Conservation (phyloP, 257 asterid species). For the Cordia subcordata region DNA sequence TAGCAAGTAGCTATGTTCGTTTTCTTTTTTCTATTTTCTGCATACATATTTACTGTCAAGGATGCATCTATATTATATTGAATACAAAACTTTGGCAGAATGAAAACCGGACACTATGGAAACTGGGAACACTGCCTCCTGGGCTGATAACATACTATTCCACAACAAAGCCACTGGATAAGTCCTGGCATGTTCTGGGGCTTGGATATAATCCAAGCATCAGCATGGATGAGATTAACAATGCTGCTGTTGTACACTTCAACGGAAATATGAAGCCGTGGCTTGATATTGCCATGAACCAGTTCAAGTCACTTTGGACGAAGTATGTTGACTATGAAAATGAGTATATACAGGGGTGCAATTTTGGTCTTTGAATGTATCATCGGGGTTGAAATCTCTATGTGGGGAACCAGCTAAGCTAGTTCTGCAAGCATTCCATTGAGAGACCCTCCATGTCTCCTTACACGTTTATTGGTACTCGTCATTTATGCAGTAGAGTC, state of each 20-base stretch:
- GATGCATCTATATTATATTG: too few relatives aligned
- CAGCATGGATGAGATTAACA: conserved; percentile 33
- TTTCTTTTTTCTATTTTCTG: neutral
- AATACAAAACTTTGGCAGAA: conserved; percentile 28
- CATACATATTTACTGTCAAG: neutral
- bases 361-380: conserved; percentile 54
- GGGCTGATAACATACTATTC: conserved; percentile 36
- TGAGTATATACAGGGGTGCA: conserved; percentile 76
- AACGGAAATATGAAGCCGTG: conserved; percentile 45
- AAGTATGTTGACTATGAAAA: conserved; percentile 50
- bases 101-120: conserved; percentile 38
- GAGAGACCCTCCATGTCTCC: conserved; percentile 21
- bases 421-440: conserved; percentile 19
- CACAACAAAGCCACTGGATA: conserved; percentile 32
- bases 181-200: conserved; percentile 39
- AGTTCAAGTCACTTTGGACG: conserved; percentile 34
- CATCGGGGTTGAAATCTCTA: conserved; percentile 15
- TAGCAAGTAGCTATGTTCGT: neutral
- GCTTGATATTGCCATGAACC: conserved; percentile 38
- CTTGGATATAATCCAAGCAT: conserved; percentile 40
- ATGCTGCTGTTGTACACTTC: conserved; percentile 42
- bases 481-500: conserved; percentile 19
- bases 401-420: conserved; percentile 28
- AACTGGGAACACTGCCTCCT: conserved; percentile 37
- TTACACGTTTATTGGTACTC: conserved; percentile 36